phyloP scores from a whole-genome alignment of 192 early-diverging fungal genomes.

The Coemansia sp. region DNA sequence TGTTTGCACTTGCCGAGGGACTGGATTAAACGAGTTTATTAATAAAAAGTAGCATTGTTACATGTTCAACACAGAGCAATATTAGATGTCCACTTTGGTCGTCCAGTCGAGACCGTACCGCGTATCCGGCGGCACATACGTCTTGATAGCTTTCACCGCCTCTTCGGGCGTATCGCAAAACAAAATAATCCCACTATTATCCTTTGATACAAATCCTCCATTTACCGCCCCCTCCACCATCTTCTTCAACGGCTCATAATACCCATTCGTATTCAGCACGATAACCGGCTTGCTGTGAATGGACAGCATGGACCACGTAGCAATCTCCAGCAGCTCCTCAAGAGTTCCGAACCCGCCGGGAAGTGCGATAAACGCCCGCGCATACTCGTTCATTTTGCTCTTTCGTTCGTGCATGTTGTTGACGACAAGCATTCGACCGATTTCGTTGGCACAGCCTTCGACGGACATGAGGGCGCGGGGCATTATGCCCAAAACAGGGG shows the following conservation, averaged over 20 bases:
- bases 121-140: conserved; percentile 50
- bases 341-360: conserved; percentile 88
- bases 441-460: conserved; percentile 48
- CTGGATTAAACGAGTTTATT: conserved; percentile 11
- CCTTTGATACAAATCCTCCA: conserved; percentile 64
- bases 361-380: conserved; percentile 75
- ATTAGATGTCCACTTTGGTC: neutral
- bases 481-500: conserved; percentile 72
- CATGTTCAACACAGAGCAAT: no score
- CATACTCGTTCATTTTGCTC: conserved; percentile 64
- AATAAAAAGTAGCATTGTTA: neutral
- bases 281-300: conserved; percentile 83
- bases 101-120: conserved; percentile 60
- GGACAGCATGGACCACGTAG: conserved; percentile 75
- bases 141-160: conserved; percentile 56
- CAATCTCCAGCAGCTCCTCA: conserved; percentile 83
- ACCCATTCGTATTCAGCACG: conserved; percentile 75
- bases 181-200: conserved; percentile 56
- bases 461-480: conserved; percentile 62
- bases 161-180: conserved; percentile 63
- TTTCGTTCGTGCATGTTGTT: conserved; percentile 87
- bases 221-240: conserved; percentile 64
- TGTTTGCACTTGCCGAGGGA: conserved; percentile 14
- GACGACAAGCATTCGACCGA: conserved; percentile 63
- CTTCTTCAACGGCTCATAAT: conserved; percentile 66